Evolutionary conservation across 2,329 filamentous ascomycete genomes (phyloP).

Genomic region (Neurospora crassa): DNA sequence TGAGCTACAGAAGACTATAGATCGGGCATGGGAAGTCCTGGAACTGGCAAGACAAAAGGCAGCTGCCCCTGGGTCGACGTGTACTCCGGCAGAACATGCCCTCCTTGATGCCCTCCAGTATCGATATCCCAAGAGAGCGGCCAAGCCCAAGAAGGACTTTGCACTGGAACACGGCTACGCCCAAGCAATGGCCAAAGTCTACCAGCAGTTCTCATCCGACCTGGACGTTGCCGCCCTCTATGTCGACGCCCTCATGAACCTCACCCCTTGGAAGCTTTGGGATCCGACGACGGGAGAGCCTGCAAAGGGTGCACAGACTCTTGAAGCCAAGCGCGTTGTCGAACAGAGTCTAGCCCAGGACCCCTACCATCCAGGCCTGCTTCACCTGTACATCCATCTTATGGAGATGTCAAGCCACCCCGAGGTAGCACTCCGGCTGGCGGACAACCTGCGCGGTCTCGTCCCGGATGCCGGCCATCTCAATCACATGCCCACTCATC

Average conservation of each 20-base stretch:
- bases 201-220: conserved; percentile 27
- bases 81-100: conserved; percentile 46
- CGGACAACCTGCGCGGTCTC: conserved; percentile 17
- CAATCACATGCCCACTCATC: conserved; percentile 70
- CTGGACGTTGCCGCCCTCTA: conserved; percentile 55
- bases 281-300: conserved; percentile 32
- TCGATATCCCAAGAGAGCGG: conserved; percentile 48
- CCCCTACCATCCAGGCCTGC: conserved; percentile 51
- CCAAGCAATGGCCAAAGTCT: conserved; percentile 36
- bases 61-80: conserved; percentile 27
- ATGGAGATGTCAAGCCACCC: conserved; percentile 20
- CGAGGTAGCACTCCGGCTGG: conserved; percentile 14
- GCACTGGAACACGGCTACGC: conserved; percentile 52
- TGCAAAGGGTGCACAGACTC: conserved; percentile 40
- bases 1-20: conserved; percentile 44
- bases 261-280: conserved; percentile 38
- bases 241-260: conserved; percentile 44
- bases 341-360: conserved; percentile 45
- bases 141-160: conserved; percentile 33
- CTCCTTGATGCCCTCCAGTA: conserved; percentile 52
- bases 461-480: conserved; percentile 46
- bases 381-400: conserved; percentile 50
- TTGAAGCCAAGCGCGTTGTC: conserved; percentile 49
- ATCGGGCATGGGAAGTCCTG: conserved; percentile 23
- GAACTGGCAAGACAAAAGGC: conserved; percentile 18